Evolutionary conservation across 768 basidiomycete species (phyloP).

Genomic region (Termitomyces titanicus): DNA sequence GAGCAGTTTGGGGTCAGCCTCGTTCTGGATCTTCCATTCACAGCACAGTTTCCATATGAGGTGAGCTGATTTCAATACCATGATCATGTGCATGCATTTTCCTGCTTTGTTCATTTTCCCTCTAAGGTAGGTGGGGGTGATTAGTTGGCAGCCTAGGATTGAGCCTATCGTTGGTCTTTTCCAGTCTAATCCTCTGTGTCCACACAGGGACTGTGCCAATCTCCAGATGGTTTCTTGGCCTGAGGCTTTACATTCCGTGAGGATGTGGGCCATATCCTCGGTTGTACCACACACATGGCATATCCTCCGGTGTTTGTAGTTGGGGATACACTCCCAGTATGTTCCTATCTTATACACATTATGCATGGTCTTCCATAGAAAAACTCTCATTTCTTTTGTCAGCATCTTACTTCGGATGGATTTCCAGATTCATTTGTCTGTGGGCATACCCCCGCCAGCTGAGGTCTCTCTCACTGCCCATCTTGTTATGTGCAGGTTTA

Average conservation of each 20-base stretch:
- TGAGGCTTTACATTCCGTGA: conserved; percentile 19
- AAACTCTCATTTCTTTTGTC: conserved; percentile 3
- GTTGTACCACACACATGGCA: conserved; percentile 20
- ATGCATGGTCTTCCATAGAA: conserved; percentile 22
- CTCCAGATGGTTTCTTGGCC: conserved; percentile 9
- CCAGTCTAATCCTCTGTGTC: not conserved
- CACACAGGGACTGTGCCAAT: not conserved
- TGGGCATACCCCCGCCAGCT: not conserved
- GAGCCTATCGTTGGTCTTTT: too few relatives aligned
- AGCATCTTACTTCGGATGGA: conserved; percentile 3
- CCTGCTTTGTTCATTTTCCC: too few relatives aligned
- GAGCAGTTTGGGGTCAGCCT: too few relatives aligned
- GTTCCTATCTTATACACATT: conserved; percentile 16
- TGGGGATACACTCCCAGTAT: conserved; percentile 21
- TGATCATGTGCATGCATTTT: too few relatives aligned
- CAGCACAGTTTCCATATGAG: too few relatives aligned
- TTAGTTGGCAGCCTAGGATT: too few relatives aligned
- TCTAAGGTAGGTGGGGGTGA: too few relatives aligned
- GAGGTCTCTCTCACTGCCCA: not conserved
- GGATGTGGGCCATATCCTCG: conserved; percentile 29
- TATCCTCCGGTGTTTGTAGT: conserved; percentile 1
- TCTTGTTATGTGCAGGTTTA: too few relatives aligned
- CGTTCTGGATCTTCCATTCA: too few relatives aligned
- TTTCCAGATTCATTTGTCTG: conserved; percentile 9
- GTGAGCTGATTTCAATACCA: too few relatives aligned